phyloP scores from a whole-genome alignment of 2,329 filamentous ascomycete species.

The Tolypocladium pustulatum region DNA sequence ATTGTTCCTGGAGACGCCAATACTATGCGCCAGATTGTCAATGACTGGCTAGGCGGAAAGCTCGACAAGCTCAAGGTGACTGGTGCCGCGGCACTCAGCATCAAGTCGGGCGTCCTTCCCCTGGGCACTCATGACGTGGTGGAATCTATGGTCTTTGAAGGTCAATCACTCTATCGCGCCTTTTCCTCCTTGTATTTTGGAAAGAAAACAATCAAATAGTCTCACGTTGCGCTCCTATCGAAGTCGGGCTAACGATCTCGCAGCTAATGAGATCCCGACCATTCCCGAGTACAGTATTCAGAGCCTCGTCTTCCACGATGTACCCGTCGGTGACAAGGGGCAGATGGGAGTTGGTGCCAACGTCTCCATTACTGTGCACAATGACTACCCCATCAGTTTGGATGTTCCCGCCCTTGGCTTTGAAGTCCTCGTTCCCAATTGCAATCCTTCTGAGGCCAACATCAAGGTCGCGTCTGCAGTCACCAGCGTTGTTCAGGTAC shows the following conservation, averaged over 20 bases:
- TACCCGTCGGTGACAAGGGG: constrained; percentile 35
- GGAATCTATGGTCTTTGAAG: constrained; percentile 70
- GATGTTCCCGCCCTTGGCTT: constrained; percentile 73
- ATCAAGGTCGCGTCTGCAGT: constrained; percentile 71
- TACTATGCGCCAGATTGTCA: constrained; percentile 67
- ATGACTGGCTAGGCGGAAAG: constrained; percentile 78
- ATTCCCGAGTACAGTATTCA: constrained; percentile 78
- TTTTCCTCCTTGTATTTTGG: constrained; percentile 52
- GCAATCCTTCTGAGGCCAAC: constrained; percentile 56
- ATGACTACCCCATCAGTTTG: constrained; percentile 69
- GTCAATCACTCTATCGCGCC: constrained; percentile 61
- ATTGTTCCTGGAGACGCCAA: constrained; percentile 67
- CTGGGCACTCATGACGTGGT: constrained; percentile 68
- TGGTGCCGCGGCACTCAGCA: constrained; percentile 59
- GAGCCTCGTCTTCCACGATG: constrained; percentile 68
- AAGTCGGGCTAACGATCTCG: constrained; percentile 20
- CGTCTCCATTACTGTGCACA: constrained; percentile 60
- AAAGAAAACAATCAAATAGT: constrained; percentile 37
- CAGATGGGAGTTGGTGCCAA: constrained; percentile 68
- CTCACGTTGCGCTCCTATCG: constrained; percentile 3
- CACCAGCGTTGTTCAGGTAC: constrained; percentile 56
- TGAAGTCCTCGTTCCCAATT: constrained; percentile 76
- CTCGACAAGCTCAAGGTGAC: constrained; percentile 60
- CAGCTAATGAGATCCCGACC: constrained; percentile 60
- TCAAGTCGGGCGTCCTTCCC: constrained; percentile 71